Conservation (phyloP, 2,329 filamentous ascomycete genomes). For the Penicillium sp. region DNA sequence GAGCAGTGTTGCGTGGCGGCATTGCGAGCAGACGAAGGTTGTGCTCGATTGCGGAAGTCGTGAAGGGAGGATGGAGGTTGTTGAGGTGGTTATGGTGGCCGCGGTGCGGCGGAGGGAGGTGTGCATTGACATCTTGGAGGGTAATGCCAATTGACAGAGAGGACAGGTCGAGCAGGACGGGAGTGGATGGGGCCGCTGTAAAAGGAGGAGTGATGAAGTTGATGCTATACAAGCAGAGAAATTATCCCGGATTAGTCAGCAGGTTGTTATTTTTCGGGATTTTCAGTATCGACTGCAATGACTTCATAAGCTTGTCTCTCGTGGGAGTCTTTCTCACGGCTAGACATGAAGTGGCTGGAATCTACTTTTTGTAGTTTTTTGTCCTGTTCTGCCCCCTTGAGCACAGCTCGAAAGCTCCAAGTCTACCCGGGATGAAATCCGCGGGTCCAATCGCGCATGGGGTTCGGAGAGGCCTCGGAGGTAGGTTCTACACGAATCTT, state of each 20-base stretch:
- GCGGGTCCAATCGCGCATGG: constrained; percentile 21
- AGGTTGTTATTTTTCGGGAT: constrained; percentile 21
- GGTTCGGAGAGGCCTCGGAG: constrained; percentile 21
- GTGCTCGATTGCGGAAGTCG: constrained; percentile 34
- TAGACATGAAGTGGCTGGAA: constrained; percentile 23
- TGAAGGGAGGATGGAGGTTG: constrained; percentile 37
- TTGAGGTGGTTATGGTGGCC: constrained; percentile 28
- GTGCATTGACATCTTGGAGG: constrained; percentile 37
- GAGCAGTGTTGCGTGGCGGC: constrained; percentile 81
- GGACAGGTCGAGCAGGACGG: background rate
- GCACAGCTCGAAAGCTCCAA: constrained; percentile 8
- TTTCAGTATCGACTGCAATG: constrained; percentile 1
- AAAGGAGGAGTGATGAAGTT: constrained; percentile 16
- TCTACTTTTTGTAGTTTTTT: constrained; percentile 5
- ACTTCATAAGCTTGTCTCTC: constrained; percentile 2
- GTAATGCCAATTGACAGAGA: background rate
- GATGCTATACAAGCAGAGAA: constrained; percentile 33
- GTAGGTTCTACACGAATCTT: constrained; percentile 11
- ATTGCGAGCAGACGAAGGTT: constrained; percentile 58
- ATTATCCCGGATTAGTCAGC: constrained; percentile 39
- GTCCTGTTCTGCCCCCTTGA: constrained; percentile 13
- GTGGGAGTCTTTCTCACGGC: background rate
- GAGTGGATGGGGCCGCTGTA: constrained; percentile 7
- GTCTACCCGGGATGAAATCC: constrained; percentile 35
- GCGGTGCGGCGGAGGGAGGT: constrained; percentile 38